Conservation (phyloP, 371 early-diverging fungal species). For the Batkoa obscura region DNA sequence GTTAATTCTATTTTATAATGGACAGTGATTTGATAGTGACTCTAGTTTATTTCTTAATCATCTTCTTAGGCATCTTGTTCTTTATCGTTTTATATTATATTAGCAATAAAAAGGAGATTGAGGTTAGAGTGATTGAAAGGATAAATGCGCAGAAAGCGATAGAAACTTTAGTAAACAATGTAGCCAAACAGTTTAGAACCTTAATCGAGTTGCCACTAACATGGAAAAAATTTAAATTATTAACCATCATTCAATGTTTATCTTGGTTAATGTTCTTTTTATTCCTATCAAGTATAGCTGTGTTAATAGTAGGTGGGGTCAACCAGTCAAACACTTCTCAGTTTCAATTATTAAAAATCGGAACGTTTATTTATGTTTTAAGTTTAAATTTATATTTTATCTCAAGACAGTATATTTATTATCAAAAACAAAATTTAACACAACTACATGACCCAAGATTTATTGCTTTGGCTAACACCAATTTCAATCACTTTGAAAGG, state of each 20-base stretch:
- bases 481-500: slow-evolving; percentile 14
- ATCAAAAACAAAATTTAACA: slow-evolving; percentile 12
- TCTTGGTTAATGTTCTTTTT: no score
- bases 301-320: no score
- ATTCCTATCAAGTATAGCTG: not conserved
- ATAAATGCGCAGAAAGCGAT: slow-evolving; percentile 5
- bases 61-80: not conserved
- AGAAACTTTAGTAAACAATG: slow-evolving; percentile 1
- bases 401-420: slow-evolving; percentile 20
- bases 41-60: not conserved
- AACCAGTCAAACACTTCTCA: no score
- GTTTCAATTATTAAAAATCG: not conserved
- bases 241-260: not conserved
- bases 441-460: slow-evolving; percentile 16
- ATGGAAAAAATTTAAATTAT: not conserved
- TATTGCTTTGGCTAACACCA: slow-evolving; percentile 16
- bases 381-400: slow-evolving; percentile 20
- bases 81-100: not conserved
- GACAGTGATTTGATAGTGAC: slow-evolving; percentile 2
- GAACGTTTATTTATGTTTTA: slow-evolving; percentile 11
- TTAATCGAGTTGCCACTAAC: not conserved
- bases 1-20: not conserved
- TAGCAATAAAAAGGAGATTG: not conserved
- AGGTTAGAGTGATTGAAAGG: not conserved
- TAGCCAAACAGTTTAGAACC: not conserved